Percentiles rank a stretch among this genome's conserved stretches.
Evolutionary conservation across 1,139 yeast species (phyloP).

Genomic region (Taphrina wiesneri): DNA sequence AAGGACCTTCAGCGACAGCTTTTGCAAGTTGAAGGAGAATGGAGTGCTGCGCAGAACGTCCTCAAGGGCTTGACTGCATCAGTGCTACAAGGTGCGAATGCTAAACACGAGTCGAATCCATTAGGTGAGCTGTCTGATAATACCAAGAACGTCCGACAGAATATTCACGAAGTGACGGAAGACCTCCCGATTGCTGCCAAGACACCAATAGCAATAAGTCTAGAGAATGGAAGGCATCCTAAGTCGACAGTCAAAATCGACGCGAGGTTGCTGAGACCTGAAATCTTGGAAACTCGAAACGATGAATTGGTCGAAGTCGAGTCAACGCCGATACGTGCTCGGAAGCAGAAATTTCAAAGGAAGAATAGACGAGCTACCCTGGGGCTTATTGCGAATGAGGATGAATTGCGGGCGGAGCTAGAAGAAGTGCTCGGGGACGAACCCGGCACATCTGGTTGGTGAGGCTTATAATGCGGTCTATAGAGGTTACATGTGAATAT

Average conservation of each 20-base stretch:
- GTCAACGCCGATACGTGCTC: constrained; percentile 28
- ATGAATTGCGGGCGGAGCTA: constrained; percentile 17
- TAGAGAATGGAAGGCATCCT: constrained; percentile 20
- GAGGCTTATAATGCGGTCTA: neutral
- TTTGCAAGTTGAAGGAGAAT: constrained; percentile 20
- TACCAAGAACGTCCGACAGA: constrained; percentile 1
- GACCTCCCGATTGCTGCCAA: constrained; percentile 3
- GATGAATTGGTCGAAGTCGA: constrained; percentile 4
- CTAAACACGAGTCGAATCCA: neutral
- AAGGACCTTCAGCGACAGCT: constrained; percentile 3
- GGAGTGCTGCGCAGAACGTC: constrained; percentile 29
- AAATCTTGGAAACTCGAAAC: neutral
- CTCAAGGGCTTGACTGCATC: constrained; percentile 28
- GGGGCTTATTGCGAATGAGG: constrained; percentile 12
- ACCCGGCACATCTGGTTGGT: constrained; percentile 7
- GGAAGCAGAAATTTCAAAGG: constrained; percentile 5
- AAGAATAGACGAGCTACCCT: constrained; percentile 29
- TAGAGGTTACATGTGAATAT: neutral
- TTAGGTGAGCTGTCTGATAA: constrained; percentile 3
- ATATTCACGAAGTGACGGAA: neutral
- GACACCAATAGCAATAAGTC: constrained; percentile 29
- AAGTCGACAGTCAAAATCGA: constrained; percentile 28
- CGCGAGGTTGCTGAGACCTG: constrained; percentile 1
- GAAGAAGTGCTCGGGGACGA: constrained; percentile 15
- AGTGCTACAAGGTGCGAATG: constrained; percentile 6